Conservation (phyloP, 2,329 filamentous ascomycete genomes). For the Fusarium luffae region DNA sequence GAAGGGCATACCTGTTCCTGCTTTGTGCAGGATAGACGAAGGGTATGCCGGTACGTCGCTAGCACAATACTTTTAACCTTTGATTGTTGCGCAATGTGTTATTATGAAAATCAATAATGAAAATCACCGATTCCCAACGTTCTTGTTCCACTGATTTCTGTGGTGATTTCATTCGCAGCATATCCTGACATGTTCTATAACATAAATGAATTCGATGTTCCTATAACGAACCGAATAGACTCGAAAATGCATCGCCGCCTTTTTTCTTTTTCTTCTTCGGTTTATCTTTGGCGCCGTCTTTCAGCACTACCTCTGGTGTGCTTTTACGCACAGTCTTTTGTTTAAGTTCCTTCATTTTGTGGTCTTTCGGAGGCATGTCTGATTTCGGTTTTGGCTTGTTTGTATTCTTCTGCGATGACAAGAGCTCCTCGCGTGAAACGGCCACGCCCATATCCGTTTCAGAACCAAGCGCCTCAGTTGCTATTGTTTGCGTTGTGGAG, state of each 20-base stretch:
- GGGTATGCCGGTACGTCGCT: slow-evolving; percentile 28
- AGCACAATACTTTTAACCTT: slow-evolving; percentile 33
- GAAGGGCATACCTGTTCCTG: slow-evolving; percentile 43
- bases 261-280: slow-evolving; percentile 68
- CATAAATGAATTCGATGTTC: not conserved
- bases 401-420: slow-evolving; percentile 6
- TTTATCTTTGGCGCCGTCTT: slow-evolving; percentile 52
- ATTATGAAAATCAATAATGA: slow-evolving; percentile 40
- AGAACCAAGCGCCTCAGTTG: not conserved
- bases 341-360: slow-evolving; percentile 4
- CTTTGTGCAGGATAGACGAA: slow-evolving; percentile 38
- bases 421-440: slow-evolving; percentile 44
- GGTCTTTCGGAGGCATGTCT: slow-evolving; percentile 3
- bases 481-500: not conserved
- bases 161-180: not conserved
- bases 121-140: slow-evolving; percentile 32
- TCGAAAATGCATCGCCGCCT: slow-evolving; percentile 75
- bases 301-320: slow-evolving; percentile 44
- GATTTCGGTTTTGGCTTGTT: not conserved
- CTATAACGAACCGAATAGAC: slow-evolving; percentile 72
- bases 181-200: not conserved
- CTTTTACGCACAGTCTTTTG: slow-evolving; percentile 14
- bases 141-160: not conserved
- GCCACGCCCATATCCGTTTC: slow-evolving; percentile 45
- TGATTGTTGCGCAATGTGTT: slow-evolving; percentile 40